Evolutionary conservation across 2,329 filamentous ascomycete species (phyloP).

Genomic region (Cladosporium oxysporum): DNA sequence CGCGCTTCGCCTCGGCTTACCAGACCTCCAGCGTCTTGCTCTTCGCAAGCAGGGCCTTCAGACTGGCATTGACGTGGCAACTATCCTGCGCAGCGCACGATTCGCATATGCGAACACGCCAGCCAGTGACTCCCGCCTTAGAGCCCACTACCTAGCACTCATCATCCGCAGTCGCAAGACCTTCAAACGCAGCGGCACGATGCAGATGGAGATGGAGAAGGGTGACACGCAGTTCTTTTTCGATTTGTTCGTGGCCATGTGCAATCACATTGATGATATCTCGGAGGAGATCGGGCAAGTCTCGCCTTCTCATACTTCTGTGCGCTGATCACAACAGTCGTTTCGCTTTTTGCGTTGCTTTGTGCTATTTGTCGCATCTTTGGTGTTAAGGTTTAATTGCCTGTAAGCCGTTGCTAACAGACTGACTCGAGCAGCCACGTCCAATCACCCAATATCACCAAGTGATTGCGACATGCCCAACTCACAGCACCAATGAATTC

Average conservation of each 20-base stretch:
- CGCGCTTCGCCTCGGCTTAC: constrained; percentile 85
- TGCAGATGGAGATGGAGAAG: constrained; percentile 98
- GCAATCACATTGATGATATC: constrained; percentile 96
- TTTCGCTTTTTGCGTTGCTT: constrained; percentile 20
- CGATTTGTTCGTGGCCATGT: constrained; percentile 96
- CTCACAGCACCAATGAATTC: not conserved
- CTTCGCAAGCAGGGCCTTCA: constrained; percentile 94
- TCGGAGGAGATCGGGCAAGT: constrained; percentile 81
- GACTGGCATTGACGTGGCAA: constrained; percentile 86
- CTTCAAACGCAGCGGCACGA: constrained; percentile 96
- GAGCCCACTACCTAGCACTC: constrained; percentile 94
- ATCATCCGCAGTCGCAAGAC: constrained; percentile 97
- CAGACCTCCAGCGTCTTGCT: constrained; percentile 87
- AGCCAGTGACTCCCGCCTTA: constrained; percentile 86
- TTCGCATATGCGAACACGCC: constrained; percentile 96
- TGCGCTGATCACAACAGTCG: constrained; percentile 21
- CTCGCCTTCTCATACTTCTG: constrained; percentile 31
- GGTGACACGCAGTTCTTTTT: constrained; percentile 89
- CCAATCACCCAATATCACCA: constrained; percentile 30
- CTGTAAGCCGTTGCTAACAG: constrained; percentile 22
- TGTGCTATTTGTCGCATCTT: not conserved
- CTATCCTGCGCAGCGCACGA: constrained; percentile 87
- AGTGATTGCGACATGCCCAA: constrained; percentile 23
- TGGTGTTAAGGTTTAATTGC: constrained; percentile 6
- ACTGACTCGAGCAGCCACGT: constrained; percentile 26